These are phyloP conservation scores for Candida khao-thaluensis DNA, from an alignment of 805 yeast genomes.

Conservation along the genomic window DNA sequence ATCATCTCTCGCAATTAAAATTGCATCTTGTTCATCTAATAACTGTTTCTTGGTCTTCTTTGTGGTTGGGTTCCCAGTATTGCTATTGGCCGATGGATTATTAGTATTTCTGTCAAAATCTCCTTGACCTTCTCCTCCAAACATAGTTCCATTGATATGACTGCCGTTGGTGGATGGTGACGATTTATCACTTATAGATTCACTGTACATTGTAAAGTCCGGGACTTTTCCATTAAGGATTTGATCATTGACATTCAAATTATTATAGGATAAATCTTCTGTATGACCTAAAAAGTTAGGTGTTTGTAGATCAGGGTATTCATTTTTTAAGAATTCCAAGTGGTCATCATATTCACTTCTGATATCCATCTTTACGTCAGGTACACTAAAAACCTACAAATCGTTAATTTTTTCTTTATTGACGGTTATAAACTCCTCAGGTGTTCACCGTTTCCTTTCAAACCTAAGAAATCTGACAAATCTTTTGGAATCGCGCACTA, in stretches of 20 bases:
- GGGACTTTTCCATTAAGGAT: neutral
- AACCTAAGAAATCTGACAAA: too few species aligned
- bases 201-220: neutral
- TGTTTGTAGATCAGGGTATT: neutral
- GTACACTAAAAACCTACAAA: too few species aligned
- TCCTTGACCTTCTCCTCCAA: too few species aligned
- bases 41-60: constrained; percentile 24
- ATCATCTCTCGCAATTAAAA: constrained; percentile 37
- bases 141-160: constrained; percentile 3
- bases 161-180: constrained; percentile 15
- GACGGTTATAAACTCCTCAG: neutral
- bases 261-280: neutral
- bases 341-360: constrained; percentile 2
- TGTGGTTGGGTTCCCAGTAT: neutral
- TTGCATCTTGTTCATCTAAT: constrained; percentile 37
- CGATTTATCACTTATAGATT: constrained; percentile 12
- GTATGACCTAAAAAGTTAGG: neutral
- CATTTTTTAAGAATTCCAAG: constrained; percentile 2
- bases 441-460: neutral
- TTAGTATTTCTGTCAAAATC: neutral
- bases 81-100: neutral
- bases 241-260: constrained; percentile 3
- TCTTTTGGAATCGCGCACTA: too few species aligned
- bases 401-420: neutral
- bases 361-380: neutral